Conservation (phyloP, 805 yeast species). For the Metschnikowia santaceciliae region DNA sequence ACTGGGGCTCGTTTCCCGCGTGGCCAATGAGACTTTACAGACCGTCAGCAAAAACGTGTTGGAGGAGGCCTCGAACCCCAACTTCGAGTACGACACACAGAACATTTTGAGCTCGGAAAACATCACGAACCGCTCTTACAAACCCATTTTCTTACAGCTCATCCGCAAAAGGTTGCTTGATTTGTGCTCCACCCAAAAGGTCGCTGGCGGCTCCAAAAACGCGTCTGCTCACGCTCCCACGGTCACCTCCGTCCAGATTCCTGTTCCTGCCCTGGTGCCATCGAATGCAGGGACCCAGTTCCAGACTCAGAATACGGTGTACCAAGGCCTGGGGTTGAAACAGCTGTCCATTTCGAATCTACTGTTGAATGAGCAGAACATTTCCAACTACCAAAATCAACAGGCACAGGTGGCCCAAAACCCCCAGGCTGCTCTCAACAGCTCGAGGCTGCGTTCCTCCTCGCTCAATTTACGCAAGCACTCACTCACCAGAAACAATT, state of each 20-base stretch:
- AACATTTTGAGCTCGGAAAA: conserved; percentile 29
- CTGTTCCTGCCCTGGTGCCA: conserved; percentile 9
- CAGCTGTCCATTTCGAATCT: conserved; percentile 40
- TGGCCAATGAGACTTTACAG: conserved; percentile 40
- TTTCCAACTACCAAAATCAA: conserved; percentile 25
- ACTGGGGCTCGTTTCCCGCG: conserved; percentile 41
- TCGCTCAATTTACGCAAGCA: conserved; percentile 39
- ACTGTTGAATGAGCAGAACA: conserved; percentile 38
- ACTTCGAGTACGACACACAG: conserved; percentile 30
- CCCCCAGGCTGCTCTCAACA: conserved; percentile 12
- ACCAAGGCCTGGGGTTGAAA: conserved; percentile 22
- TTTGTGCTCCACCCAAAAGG: conserved; percentile 28
- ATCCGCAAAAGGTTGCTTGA: conserved; percentile 40
- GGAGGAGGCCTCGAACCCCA: conserved; percentile 8
- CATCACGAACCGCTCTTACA: conserved; percentile 28
- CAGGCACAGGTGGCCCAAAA: conserved; percentile 3
- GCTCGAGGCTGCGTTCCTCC: conserved; percentile 33
- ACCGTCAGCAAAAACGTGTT: conserved; percentile 20
- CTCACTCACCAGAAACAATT: conserved; percentile 41
- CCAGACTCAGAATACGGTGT: conserved; percentile 9
- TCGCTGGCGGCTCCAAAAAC: conserved; percentile 8
- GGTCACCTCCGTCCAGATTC: conserved; percentile 12
- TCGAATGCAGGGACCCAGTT: background rate
- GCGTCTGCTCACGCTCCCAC: conserved; percentile 6
- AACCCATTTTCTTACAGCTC: conserved; percentile 39